Percentiles rank a stretch among this genome's conserved stretches.
phyloP scores from a whole-genome alignment of 805 yeast species.

The Monosporozyma siamensis region DNA sequence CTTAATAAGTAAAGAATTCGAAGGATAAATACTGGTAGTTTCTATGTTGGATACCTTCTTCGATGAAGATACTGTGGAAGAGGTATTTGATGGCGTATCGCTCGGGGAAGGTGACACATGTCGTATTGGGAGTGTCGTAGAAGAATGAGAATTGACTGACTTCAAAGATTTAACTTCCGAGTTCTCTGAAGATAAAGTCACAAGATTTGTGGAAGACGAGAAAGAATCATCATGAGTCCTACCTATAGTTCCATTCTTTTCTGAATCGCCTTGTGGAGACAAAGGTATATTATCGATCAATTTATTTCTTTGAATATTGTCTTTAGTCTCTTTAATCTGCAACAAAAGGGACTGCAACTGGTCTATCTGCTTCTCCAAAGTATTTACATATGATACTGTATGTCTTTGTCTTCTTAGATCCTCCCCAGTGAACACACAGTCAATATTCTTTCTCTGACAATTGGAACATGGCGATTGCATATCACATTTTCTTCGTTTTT shows the following conservation, averaged over 20 bases:
- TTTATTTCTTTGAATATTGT: conserved; percentile 7
- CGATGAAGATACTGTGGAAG: neutral
- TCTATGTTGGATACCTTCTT: conserved; percentile 8
- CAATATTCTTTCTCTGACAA: conserved; percentile 35
- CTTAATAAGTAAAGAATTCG: conserved; percentile 19
- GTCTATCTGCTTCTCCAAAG: conserved; percentile 27
- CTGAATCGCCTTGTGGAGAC: neutral
- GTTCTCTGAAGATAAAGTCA: no score
- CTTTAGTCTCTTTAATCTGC: conserved; percentile 7
- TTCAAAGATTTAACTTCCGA: no score
- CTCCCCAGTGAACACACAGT: conserved; percentile 34
- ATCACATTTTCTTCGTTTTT: conserved; percentile 36
- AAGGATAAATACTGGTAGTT: conserved; percentile 22
- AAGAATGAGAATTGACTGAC: neutral
- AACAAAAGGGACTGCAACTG: conserved; percentile 13
- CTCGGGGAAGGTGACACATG: neutral
- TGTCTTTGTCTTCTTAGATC: conserved; percentile 41
- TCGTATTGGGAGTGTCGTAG: neutral
- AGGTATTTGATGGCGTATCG: neutral
- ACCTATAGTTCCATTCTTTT: no score
- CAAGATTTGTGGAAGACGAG: no score
- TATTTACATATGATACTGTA: conserved; percentile 36
- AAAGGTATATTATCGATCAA: conserved; percentile 1
- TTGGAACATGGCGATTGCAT: conserved; percentile 38
- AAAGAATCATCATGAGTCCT: no score